A percentile compares a stretch with the other conserved stretches of the same genome.
Conservation (phyloP, 192 early-diverging fungal species). For the Coemansia sp. region DNA sequence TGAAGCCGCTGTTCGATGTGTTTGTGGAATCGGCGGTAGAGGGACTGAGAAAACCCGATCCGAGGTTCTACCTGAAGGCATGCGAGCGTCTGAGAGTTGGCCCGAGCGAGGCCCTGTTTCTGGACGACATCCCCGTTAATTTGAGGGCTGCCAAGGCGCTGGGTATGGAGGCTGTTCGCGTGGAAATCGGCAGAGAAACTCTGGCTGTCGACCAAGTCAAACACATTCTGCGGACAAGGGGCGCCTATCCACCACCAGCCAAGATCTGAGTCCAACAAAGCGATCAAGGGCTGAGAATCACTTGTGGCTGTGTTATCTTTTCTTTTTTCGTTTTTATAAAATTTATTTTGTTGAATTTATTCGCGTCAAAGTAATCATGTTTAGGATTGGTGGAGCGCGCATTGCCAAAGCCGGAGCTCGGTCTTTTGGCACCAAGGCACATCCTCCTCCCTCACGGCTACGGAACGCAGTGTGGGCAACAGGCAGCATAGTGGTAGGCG, state of each 20-base stretch:
- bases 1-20: conserved; percentile 59
- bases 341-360: conserved; percentile 4
- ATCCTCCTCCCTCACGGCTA: conserved; percentile 16
- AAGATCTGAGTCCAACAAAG: conserved; percentile 21
- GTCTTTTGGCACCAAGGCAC: conserved; percentile 28
- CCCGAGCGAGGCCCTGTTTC: conserved; percentile 69
- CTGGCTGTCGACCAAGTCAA: conserved; percentile 29
- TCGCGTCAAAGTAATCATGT: not conserved
- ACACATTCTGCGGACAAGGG: conserved; percentile 19
- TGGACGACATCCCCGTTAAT: conserved; percentile 85
- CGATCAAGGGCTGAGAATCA: not conserved
- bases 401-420: not conserved
- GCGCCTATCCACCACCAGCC: conserved; percentile 1
- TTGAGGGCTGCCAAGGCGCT: conserved; percentile 66
- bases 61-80: conserved; percentile 65
- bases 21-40: conserved; percentile 75
- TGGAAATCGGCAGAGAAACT: conserved; percentile 30
- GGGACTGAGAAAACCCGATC: conserved; percentile 83
- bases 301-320: no score
- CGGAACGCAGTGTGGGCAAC: conserved; percentile 40
- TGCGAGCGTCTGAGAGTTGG: conserved; percentile 68
- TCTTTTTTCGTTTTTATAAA: not conserved
- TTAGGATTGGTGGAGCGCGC: not conserved
- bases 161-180: conserved; percentile 71
- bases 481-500: conserved; percentile 24